These are phyloP conservation scores for Ustulina deusta DNA, from an alignment of 2,329 filamentous ascomycete species.

Conservation along the genomic window DNA sequence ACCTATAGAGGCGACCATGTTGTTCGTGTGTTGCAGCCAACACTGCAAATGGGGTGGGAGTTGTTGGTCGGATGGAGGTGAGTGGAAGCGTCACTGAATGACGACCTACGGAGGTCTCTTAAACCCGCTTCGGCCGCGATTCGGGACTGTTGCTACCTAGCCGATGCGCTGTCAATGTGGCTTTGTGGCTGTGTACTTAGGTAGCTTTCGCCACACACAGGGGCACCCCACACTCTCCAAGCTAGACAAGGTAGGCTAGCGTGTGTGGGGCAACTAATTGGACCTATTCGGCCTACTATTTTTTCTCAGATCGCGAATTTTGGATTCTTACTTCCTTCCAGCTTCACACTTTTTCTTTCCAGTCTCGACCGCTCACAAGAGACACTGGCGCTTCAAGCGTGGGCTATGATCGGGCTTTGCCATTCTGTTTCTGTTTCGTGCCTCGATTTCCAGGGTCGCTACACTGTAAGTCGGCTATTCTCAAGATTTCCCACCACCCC, in stretches of 20 bases:
- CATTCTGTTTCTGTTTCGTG: background rate
- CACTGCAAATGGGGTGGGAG: slow-evolving; percentile 29
- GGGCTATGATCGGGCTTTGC: background rate
- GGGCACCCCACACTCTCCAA: slow-evolving; percentile 34
- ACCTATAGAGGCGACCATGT: slow-evolving; percentile 65
- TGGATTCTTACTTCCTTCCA: slow-evolving; percentile 19
- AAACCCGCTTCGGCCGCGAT: slow-evolving; percentile 29
- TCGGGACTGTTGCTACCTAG: background rate
- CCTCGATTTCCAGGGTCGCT: slow-evolving; percentile 1
- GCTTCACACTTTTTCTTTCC: slow-evolving; percentile 29
- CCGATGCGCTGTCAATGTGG: slow-evolving; percentile 29
- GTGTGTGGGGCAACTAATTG: slow-evolving; percentile 26
- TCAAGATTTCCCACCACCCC: background rate
- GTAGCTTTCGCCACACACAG: slow-evolving; percentile 35
- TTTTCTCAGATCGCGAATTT: slow-evolving; percentile 34
- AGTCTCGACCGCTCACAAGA: slow-evolving; percentile 24
- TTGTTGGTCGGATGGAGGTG: slow-evolving; percentile 27
- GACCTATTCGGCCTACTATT: slow-evolving; percentile 29
- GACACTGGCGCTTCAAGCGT: background rate
- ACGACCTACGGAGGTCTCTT: slow-evolving; percentile 29
- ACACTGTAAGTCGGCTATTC: slow-evolving; percentile 17
- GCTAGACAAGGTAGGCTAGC: slow-evolving; percentile 3
- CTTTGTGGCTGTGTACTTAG: slow-evolving; percentile 40
- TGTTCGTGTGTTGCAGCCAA: slow-evolving; percentile 50
- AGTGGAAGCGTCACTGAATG: slow-evolving; percentile 26